Percentiles rank a stretch among this genome's conserved stretches.
Conservation (phyloP, 495 filamentous ascomycete species). For the Aspergillus nanangensis region DNA sequence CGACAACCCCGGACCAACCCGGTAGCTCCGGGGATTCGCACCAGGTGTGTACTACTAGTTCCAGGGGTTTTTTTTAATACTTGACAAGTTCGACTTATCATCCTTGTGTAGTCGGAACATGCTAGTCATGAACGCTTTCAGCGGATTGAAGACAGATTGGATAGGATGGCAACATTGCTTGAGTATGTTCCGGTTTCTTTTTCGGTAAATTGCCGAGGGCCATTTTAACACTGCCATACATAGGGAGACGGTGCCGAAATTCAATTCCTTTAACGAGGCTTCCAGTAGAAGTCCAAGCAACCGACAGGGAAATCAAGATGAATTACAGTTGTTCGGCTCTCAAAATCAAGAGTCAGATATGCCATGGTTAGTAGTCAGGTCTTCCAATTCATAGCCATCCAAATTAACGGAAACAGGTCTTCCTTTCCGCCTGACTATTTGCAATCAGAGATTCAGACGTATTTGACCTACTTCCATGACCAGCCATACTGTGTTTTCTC, state of each 20-base stretch:
- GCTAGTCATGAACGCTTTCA: slow-evolving; percentile 10
- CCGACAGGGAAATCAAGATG: background rate
- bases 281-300: background rate
- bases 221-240: background rate
- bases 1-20: background rate
- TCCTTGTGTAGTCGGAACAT: background rate
- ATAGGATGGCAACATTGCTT: slow-evolving; percentile 18
- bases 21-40: background rate
- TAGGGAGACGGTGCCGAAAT: background rate
- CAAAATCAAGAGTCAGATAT: background rate
- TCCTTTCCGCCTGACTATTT: slow-evolving; percentile 9
- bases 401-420: no score
- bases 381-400: no score
- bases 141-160: slow-evolving; percentile 21
- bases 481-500: slow-evolving; percentile 25
- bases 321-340: background rate
- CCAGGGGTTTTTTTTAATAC: no score
- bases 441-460: slow-evolving; percentile 18
- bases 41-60: no score
- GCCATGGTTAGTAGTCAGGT: no score
- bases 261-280: background rate
- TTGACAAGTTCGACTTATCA: no score
- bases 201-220: background rate
- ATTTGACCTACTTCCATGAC: slow-evolving; percentile 23
- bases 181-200: slow-evolving; percentile 7